phyloP scores from a whole-genome alignment of 352 stramenopile species.

The Globisporangium nunn region DNA sequence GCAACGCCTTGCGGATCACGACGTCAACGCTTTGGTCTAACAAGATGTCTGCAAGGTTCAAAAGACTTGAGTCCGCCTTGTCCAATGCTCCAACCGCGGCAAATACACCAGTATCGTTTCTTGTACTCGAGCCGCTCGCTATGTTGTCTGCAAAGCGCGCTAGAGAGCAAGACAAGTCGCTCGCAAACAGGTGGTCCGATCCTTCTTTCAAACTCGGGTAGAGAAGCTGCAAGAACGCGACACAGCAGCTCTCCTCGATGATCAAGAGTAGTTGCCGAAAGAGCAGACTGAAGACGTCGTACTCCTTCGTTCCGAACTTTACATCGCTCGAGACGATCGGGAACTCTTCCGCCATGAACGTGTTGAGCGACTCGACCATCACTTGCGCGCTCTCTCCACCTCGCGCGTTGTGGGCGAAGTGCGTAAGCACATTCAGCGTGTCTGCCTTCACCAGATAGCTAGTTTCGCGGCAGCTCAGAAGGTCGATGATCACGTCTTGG shows the following conservation, averaged over 20 bases:
- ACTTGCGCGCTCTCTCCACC: constrained; percentile 7
- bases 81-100: constrained; percentile 1
- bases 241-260: constrained; percentile 42
- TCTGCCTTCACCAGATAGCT: constrained; percentile 62
- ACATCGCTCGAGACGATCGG: constrained; percentile 73
- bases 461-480: constrained; percentile 29
- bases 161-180: constrained; percentile 43
- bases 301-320: constrained; percentile 46
- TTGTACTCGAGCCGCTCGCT: constrained; percentile 1
- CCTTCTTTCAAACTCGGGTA: constrained; percentile 62
- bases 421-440: constrained; percentile 34
- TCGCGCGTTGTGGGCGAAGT: constrained; percentile 19
- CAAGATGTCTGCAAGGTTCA: constrained; percentile 31
- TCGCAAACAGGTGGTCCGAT: constrained; percentile 38
- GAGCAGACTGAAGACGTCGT: constrained; percentile 50
- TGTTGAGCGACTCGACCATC: constrained; percentile 27
- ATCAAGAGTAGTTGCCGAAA: constrained; percentile 43
- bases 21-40: constrained; percentile 31
- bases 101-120: neutral
- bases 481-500: constrained; percentile 18
- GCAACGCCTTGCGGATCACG: constrained; percentile 32
- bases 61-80: constrained; percentile 10
- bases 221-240: constrained; percentile 42
- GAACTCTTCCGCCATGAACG: constrained; percentile 68
- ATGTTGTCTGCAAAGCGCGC: constrained; percentile 25